Evolutionary conservation across 2,329 filamentous ascomycete species (phyloP).

Genomic region (Talaromyces sp.): DNA sequence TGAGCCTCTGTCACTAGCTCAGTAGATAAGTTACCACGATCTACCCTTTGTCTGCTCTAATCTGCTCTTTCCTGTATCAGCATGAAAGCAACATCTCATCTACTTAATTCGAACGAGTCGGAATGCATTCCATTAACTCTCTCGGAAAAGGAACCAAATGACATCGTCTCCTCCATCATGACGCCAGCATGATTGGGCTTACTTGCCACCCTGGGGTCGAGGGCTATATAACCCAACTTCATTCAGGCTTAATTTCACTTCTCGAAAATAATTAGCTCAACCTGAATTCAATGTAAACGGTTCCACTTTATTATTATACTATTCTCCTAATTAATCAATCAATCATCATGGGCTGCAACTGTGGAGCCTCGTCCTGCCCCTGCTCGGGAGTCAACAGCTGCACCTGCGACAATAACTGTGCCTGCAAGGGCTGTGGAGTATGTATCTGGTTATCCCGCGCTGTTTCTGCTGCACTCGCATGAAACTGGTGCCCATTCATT

Average conservation of each 20-base stretch:
- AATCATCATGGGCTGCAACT: constrained; percentile 32
- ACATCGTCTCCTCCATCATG: neutral
- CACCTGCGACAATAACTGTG: constrained; percentile 33
- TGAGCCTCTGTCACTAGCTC: neutral
- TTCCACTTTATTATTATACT: neutral
- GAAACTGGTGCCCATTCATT: constrained; percentile 10
- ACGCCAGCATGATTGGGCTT: constrained; percentile 10
- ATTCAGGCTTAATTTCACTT: neutral
- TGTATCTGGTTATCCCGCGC: constrained; percentile 15
- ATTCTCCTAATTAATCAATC: neutral
- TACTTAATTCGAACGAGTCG: neutral
- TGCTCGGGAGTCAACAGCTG: constrained; percentile 33
- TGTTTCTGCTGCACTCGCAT: neutral
- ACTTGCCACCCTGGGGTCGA: constrained; percentile 1
- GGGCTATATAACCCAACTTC: neutral
- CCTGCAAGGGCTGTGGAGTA: constrained; percentile 41
- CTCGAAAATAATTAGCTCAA: neutral
- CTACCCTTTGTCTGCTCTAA: neutral
- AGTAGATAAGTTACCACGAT: neutral
- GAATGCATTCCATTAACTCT: neutral
- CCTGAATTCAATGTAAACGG: too few relatives aligned
- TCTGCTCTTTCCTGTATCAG: neutral
- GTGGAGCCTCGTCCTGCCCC: constrained; percentile 31
- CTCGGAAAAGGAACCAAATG: neutral
- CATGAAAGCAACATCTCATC: neutral